phyloP scores from a whole-genome alignment of 768 basidiomycete species.

The Calocybe indica region DNA sequence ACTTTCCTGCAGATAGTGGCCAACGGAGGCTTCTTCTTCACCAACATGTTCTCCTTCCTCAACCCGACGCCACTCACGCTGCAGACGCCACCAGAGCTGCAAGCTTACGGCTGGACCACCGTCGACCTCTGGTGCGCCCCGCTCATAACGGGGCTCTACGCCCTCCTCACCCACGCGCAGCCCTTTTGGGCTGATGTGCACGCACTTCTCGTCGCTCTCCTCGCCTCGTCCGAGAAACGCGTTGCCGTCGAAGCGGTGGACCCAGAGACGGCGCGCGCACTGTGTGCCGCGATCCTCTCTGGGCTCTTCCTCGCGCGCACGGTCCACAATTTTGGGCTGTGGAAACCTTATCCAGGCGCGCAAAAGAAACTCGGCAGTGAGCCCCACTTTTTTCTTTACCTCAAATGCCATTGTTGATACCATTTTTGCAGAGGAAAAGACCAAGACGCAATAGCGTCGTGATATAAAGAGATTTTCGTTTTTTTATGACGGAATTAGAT shows the following conservation, averaged over 20 bases:
- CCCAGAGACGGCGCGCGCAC: constrained; percentile 59
- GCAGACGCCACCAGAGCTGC: constrained; percentile 74
- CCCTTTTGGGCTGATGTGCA: constrained; percentile 73
- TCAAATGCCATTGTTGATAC: too few species aligned
- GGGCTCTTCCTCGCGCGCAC: constrained; percentile 59
- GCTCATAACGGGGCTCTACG: constrained; percentile 68
- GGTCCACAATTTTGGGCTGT: constrained; percentile 53
- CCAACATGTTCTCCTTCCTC: constrained; percentile 69
- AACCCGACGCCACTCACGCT: constrained; percentile 64
- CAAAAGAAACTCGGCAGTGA: too few species aligned
- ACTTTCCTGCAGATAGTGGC: constrained; percentile 46
- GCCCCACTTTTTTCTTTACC: too few species aligned
- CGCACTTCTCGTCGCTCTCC: constrained; percentile 35
- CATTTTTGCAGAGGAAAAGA: not conserved
- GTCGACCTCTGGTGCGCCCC: constrained; percentile 86
- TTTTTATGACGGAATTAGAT: not conserved
- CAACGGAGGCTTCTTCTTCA: constrained; percentile 79
- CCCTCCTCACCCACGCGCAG: constrained; percentile 81
- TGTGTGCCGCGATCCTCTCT: constrained; percentile 63
- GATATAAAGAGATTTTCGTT: not conserved
- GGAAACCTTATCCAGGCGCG: constrained; percentile 6
- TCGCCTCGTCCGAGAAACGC: constrained; percentile 30
- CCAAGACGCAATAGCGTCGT: not conserved
- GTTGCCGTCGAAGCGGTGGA: constrained; percentile 46
- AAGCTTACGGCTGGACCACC: constrained; percentile 80